A percentile compares a stretch with the other conserved stretches of the same genome.
Conservation (phyloP, 1,284 basidiomycete species). For the Rhodotorula sp. region DNA sequence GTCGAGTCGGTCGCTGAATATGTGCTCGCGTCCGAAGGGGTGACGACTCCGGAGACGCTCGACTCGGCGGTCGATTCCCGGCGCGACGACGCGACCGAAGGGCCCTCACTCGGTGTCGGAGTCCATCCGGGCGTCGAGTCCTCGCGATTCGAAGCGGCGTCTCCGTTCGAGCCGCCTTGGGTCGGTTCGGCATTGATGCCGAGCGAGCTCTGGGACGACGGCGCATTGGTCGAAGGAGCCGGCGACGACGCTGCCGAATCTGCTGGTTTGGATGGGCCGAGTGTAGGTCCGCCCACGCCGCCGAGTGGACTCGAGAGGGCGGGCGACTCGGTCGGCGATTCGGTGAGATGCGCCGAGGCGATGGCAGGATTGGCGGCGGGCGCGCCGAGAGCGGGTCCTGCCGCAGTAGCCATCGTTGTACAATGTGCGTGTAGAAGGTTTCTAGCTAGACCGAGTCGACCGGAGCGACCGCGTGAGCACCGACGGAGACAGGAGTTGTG, state of each 20-base stretch:
- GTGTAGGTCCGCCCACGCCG: neutral
- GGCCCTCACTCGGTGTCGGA: neutral
- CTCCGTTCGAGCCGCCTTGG: neutral
- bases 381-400: slow-evolving; percentile 1
- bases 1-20: neutral
- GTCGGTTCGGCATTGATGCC: neutral
- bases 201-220: neutral
- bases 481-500: neutral
- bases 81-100: neutral
- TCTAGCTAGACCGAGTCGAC: neutral
- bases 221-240: neutral
- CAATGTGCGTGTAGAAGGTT: neutral
- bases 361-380: neutral
- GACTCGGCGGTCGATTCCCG: neutral
- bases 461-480: neutral
- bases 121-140: neutral
- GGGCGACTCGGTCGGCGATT: neutral
- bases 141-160: neutral
- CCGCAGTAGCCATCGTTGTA: neutral
- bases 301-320: neutral
- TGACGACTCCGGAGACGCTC: neutral
- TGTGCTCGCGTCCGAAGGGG: slow-evolving; percentile 1
- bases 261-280: neutral
- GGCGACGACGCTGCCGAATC: neutral
- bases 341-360: slow-evolving; percentile 1